phyloP scores from a whole-genome alignment of 192 early-diverging fungal genomes.

The Backusella circina region DNA sequence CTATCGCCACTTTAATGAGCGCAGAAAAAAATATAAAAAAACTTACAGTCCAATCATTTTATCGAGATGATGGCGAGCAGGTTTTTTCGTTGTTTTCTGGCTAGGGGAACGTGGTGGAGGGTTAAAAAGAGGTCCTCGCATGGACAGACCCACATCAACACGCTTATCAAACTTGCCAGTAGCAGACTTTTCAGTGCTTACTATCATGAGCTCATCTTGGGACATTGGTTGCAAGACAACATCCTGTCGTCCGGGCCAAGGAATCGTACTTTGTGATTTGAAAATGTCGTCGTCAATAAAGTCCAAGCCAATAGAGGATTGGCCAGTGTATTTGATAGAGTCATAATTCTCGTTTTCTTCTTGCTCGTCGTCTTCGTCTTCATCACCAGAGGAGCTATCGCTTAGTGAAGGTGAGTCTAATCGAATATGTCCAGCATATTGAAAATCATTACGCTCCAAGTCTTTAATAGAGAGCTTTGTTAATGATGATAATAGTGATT shows the following conservation, averaged over 20 bases:
- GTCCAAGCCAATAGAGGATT: slow-evolving; percentile 24
- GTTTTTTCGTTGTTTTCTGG: background rate
- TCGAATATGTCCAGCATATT: background rate
- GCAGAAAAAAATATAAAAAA: background rate
- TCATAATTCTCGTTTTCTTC: slow-evolving; percentile 20
- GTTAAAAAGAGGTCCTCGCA: slow-evolving; percentile 11
- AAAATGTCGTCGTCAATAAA: slow-evolving; percentile 21
- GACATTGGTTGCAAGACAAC: slow-evolving; percentile 20
- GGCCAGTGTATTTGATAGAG: slow-evolving; percentile 23
- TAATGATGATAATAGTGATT: slow-evolving; percentile 17
- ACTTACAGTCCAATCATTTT: slow-evolving; percentile 8
- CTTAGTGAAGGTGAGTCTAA: background rate
- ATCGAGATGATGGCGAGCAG: background rate
- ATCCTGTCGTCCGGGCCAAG: slow-evolving; percentile 29
- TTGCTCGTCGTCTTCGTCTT: background rate
- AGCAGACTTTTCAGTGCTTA: slow-evolving; percentile 10
- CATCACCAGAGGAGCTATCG: background rate
- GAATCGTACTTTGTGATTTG: slow-evolving; percentile 11
- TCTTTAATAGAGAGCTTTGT: slow-evolving; percentile 22
- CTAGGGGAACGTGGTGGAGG: background rate
- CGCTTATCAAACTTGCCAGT: slow-evolving; percentile 5
- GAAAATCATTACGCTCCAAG: slow-evolving; percentile 16
- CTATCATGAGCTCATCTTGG: slow-evolving; percentile 27
- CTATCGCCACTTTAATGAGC: background rate
- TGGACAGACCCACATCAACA: slow-evolving; percentile 24